Evolutionary conservation across 2,329 filamentous ascomycete species (phyloP), one percentile per base, ranked within the genome.

Genomic region (Ophiocordyceps sinensis): DNA sequence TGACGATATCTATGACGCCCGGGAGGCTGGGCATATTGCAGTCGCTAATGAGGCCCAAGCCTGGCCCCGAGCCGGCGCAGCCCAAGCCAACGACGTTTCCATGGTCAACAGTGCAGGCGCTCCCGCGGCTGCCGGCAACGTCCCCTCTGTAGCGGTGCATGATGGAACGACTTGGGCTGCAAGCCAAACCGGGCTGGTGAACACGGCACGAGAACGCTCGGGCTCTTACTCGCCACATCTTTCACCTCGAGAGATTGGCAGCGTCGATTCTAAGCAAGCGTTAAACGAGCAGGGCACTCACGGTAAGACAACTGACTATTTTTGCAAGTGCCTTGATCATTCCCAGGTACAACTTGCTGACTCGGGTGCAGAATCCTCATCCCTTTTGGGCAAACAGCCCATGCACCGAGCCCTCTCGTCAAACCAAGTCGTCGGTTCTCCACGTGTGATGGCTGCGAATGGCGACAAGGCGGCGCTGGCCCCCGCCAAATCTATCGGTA

Each of bases 1-100:
- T 38, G 71, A 77, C 39, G 71, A 77, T 49, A 51, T 70, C 3
- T 76, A 77, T 45, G 70, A 74, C 38, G 65, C 69, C 10, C 43
- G 41, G 13, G 47, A 48, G 14, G 39, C 41, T 15, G 47, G 44
- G 10, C 41, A 45, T 5, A 30, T 28, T 8, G 40, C 26, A 21
- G n/a, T 17, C 13, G 8, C 32, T 17, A 15, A 15, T 13, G 39
- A 36, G 10, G n/a, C 5, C 14, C 40, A 35, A 30, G 23, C 34
- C 39, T 31, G 28, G 28, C 13, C 40, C 3, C 37, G 23, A 6
- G 15, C 21, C 15, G n/a, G 11, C 8, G 14, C 37, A 36, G 19
- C 32, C 13, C 17, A 23, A 21, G 37, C 14, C 9, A 29, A 31
- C 9, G 23, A 36, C 36, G 30, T 17, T 29, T n/a, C 8, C 28